These are phyloP conservation scores for Arthrobotrys conoides DNA, from an alignment of 2,329 filamentous ascomycete species.

Conservation along the genomic window DNA sequence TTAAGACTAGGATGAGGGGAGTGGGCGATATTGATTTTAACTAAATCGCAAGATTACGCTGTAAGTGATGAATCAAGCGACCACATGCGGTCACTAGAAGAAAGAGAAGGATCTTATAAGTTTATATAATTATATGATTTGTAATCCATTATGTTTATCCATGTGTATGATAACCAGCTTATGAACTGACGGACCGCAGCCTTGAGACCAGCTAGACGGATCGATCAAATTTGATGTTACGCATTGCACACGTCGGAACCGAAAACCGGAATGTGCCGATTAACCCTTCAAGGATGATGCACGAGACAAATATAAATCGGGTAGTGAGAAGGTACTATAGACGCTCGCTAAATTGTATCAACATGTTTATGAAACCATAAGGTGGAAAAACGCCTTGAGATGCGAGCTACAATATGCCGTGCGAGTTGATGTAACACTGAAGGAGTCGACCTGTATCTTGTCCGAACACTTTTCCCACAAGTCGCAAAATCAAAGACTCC, in stretches of 20 bases:
- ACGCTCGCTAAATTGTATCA: constrained; percentile 5
- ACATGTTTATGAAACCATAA: background rate
- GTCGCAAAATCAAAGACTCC: constrained; percentile 1
- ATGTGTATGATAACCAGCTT: too few species aligned
- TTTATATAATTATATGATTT: too few species aligned
- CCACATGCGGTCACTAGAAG: background rate
- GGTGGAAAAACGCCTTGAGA: constrained; percentile 2
- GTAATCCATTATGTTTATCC: too few species aligned
- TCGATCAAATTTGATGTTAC: background rate
- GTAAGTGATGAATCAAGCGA: background rate
- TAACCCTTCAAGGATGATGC: too few species aligned
- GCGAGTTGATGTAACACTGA: background rate
- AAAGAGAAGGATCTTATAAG: background rate
- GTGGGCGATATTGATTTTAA: background rate
- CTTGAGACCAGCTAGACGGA: too few species aligned
- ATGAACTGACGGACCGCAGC: too few species aligned
- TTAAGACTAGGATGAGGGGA: background rate
- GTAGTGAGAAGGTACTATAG: background rate
- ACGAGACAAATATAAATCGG: background rate
- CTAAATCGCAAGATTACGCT: background rate
- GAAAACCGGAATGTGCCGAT: background rate
- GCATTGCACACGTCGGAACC: background rate
- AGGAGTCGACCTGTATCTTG: background rate
- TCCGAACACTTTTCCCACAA: background rate
- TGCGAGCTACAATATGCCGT: background rate